Percentiles rank a stretch among this genome's conserved stretches.
Conservation (phyloP, 257 asterid species). For the Euphrasia confusa region DNA sequence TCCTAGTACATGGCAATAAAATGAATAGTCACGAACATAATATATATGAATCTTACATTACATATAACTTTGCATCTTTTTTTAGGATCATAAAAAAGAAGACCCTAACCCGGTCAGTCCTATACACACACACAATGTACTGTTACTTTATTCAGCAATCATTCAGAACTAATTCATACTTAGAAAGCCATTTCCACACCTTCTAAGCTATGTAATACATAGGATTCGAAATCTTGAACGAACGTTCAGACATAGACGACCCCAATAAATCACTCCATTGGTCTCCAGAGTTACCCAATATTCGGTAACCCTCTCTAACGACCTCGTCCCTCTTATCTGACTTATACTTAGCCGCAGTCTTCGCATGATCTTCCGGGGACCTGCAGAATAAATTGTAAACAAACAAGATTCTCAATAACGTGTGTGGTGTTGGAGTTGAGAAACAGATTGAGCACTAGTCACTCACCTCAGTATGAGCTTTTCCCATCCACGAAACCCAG, state of each 20-base stretch:
- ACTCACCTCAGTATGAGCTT: conserved; percentile 33
- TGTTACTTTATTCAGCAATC: not conserved
- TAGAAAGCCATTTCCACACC: not conserved
- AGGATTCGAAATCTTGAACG: conserved; percentile 66
- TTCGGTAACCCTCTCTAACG: conserved; percentile 50
- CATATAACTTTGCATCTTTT: not conserved
- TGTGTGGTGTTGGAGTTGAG: too few relatives aligned
- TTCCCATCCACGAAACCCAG: conserved; percentile 59
- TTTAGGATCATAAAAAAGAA: not conserved
- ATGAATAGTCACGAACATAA: not conserved
- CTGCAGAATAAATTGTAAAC: conserved; percentile 23
- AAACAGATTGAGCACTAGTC: too few relatives aligned
- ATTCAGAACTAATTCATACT: conserved; percentile 14
- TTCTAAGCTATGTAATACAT: conserved; percentile 53
- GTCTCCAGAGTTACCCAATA: conserved; percentile 61
- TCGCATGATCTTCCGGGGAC: conserved; percentile 44
- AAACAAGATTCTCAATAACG: not conserved
- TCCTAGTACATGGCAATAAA: not conserved
- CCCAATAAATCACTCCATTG: conserved; percentile 77
- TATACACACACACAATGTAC: conserved; percentile 30
- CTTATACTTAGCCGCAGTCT: conserved; percentile 44
- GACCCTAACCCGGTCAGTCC: not conserved
- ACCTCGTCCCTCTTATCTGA: conserved; percentile 57
- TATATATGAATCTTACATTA: not conserved
- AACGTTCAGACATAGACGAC: conserved; percentile 37